Base-by-base conservation (phyloP, 805 yeast genomes). In the Yamadazyma paraphyllophila region DNA sequence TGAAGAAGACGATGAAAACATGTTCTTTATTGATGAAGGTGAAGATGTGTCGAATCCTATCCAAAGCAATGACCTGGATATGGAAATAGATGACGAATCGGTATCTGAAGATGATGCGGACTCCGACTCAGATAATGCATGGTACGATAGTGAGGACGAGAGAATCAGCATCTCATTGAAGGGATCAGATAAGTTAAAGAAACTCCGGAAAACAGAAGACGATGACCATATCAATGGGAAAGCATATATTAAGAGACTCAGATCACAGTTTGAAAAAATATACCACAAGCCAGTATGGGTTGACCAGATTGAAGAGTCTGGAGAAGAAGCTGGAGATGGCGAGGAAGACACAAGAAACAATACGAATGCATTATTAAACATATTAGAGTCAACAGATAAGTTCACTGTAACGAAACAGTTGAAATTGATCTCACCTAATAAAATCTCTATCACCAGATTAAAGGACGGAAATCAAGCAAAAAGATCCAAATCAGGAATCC, bases 131-230 rank as follows among this genome's bases (percentile, higher is more conserved):
- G 65, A 60, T 5, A 66, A 60, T 12, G 78, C 74, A 15, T 94
- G 99, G 99, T 63, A 63, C 12, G 99, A 94, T 66, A 84, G 95
- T 47, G 98, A 91, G 58, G 99, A 94, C 62, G 98, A 91, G 50
- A 73, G 73, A 36, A 54, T 87, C 20, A 67, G 69, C 15, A 74
- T 92, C 6, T 79, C 94, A 1, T 65, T 94, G 26, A 59, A 72
- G 12, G 62, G 77, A 1, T 69, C 83, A 1, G 83, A 84, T 52
- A 80, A 78, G 53, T 64, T 84, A 27, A 82, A 78, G 52, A 94
- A 92, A 66, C 73, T 94, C 54, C 80, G 97, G 57, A 73, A 74
- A 39, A 62, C 78, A 0, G 83, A 74, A 46, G 62, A 63, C 3
- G 92, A 88, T 50, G 62, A 71, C 10, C 48, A 55, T 1, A 67